Conservation (phyloP, 345 rosid genomes). For the Dimocarpus longan region DNA sequence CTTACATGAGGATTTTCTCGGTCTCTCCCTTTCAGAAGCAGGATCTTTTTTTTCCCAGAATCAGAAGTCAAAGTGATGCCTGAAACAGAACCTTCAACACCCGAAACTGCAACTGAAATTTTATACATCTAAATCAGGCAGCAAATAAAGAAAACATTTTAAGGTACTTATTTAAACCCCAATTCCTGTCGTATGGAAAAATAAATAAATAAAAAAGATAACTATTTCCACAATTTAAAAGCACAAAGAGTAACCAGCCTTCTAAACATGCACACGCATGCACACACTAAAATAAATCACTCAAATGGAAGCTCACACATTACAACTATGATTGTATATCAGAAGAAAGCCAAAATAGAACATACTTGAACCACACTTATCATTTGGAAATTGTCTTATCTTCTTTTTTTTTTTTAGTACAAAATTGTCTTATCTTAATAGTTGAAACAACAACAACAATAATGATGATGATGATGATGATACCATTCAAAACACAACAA, state of each 20-base stretch:
- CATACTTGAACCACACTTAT: not conserved
- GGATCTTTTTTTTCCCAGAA: conserved; percentile 59
- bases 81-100: conserved; percentile 45
- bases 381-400: too few relatives aligned
- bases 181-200: not conserved
- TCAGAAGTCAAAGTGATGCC: conserved; percentile 51
- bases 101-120: conserved; percentile 33
- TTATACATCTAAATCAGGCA: not conserved
- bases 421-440: too few relatives aligned
- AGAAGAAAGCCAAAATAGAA: not conserved
- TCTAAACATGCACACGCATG: not conserved
- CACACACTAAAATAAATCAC: not conserved
- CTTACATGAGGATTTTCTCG: conserved; percentile 53
- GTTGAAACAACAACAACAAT: too few relatives aligned
- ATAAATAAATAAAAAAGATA: not conserved
- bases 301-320: not conserved
- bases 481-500: not conserved
- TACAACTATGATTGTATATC: not conserved
- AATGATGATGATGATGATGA: not conserved
- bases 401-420: too few relatives aligned
- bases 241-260: not conserved
- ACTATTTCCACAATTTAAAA: not conserved
- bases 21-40: conserved; percentile 52
- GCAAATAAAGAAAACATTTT: not conserved
- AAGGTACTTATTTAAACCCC: not conserved